These are phyloP conservation scores for Fusarium citri DNA, from an alignment of 2,329 filamentous ascomycete species.

Conservation along the genomic window DNA sequence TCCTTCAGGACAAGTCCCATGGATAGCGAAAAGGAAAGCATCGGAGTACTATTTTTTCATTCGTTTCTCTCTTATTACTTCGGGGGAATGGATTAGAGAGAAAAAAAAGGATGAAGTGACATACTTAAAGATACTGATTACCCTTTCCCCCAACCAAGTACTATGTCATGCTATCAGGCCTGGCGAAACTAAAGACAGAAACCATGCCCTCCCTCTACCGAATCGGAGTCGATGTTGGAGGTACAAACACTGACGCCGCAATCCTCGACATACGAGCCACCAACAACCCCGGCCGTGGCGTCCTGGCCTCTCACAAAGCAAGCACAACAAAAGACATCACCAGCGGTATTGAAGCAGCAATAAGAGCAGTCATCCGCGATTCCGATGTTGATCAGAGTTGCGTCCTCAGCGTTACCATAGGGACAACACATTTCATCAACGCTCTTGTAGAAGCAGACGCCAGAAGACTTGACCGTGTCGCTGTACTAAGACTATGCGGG, in stretches of 20 bases:
- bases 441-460: slow-evolving; percentile 60
- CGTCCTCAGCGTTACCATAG: slow-evolving; percentile 62
- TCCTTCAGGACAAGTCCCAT: background rate
- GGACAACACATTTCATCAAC: slow-evolving; percentile 64
- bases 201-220: slow-evolving; percentile 55
- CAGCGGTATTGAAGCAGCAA: slow-evolving; percentile 60
- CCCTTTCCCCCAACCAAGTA: background rate
- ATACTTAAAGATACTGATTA: background rate
- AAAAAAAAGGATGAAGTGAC: background rate
- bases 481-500: slow-evolving; percentile 59
- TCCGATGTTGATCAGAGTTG: slow-evolving; percentile 53
- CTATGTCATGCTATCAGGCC: slow-evolving; percentile 16
- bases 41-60: slow-evolving; percentile 3
- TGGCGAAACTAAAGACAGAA: background rate
- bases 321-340: slow-evolving; percentile 63
- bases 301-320: slow-evolving; percentile 61
- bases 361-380: slow-evolving; percentile 55
- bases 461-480: slow-evolving; percentile 57
- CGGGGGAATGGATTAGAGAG: background rate
- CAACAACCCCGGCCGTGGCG: slow-evolving; percentile 52
- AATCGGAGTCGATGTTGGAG: slow-evolving; percentile 58
- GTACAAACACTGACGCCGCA: slow-evolving; percentile 58
- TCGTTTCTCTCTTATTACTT: background rate
- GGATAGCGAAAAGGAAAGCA: slow-evolving; percentile 9
- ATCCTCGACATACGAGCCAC: slow-evolving; percentile 56